These are phyloP conservation scores for Plasmodium vivax DNA, from an alignment of 169 alveolate genomes.

Conservation along the genomic window DNA sequence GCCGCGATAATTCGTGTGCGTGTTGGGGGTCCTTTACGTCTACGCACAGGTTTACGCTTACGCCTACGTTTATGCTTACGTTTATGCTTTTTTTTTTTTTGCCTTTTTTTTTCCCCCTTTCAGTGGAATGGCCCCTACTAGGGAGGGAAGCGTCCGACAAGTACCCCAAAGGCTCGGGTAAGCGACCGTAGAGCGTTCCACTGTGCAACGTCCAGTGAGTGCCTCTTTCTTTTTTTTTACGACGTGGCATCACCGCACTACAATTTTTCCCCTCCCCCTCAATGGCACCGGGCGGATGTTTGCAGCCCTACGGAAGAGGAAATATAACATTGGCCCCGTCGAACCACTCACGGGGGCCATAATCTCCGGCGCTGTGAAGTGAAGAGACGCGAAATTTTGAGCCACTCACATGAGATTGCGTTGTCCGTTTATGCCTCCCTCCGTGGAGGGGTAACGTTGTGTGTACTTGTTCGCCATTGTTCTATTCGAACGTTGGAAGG, in stretches of 20 bases:
- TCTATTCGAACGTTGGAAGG: too few relatives aligned
- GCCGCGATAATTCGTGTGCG: background rate
- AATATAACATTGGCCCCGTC: conserved; percentile 28
- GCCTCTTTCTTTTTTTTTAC: background rate
- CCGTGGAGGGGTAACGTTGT: background rate
- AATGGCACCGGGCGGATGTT: background rate
- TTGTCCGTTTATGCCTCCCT: background rate
- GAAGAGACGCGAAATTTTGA: background rate
- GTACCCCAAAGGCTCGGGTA: conserved; percentile 37
- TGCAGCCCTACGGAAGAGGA: conserved; percentile 37
- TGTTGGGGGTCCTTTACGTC: background rate
- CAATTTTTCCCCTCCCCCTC: background rate
- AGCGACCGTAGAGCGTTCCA: background rate
- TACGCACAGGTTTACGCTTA: background rate
- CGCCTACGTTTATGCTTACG: background rate
- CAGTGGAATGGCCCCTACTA: conserved; percentile 53
- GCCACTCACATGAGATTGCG: background rate
- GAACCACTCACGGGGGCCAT: conserved; percentile 63
- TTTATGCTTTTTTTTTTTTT: background rate
- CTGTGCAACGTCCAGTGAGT: background rate
- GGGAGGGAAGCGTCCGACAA: background rate
- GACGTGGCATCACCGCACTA: background rate
- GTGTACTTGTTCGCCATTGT: background rate
- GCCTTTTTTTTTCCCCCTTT: background rate
- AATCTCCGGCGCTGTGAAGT: conserved; percentile 13